Evolutionary conservation across 148 eudicot species (phyloP).

Genomic region (Gaultheria prostrata): DNA sequence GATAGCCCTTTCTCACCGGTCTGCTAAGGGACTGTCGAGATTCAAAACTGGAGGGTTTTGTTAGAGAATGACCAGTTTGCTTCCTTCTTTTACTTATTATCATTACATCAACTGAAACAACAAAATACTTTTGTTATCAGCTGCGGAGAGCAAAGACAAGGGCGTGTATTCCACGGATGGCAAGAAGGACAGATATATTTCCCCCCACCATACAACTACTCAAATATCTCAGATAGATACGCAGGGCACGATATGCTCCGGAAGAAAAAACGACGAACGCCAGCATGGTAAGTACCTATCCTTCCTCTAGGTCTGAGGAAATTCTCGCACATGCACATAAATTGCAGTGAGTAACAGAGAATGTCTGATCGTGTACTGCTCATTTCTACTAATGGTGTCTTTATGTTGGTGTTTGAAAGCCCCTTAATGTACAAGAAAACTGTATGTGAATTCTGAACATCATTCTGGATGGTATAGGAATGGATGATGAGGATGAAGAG

Average conservation of each 20-base stretch:
- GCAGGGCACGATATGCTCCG: conserved; percentile 80
- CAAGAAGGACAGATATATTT: conserved; percentile 89
- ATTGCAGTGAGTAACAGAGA: background rate
- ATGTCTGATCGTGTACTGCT: background rate
- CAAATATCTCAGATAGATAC: conserved; percentile 86
- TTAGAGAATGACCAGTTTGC: conserved; percentile 76
- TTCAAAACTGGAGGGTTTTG: conserved; percentile 97
- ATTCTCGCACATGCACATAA: background rate
- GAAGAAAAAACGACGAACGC: conserved; percentile 89
- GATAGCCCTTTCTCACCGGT: conserved; percentile 78
- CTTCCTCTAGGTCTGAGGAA: background rate
- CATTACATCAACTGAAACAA: background rate
- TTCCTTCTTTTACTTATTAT: background rate
- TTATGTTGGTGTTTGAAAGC: background rate
- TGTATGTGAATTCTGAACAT: background rate
- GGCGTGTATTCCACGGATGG: conserved; percentile 85
- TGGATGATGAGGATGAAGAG: conserved; percentile 53
- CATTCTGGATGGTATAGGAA: conserved; percentile 25
- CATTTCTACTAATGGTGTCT: background rate
- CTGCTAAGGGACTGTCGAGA: conserved; percentile 93
- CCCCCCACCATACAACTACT: conserved; percentile 96
- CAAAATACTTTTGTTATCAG: conserved; percentile 35
- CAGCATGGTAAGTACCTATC: conserved; percentile 76
- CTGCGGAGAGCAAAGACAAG: conserved; percentile 80
- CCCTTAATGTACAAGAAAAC: background rate